Base-by-base conservation (phyloP, 1,139 yeast genomes). In the Saccharomyces hybrid region DNA sequence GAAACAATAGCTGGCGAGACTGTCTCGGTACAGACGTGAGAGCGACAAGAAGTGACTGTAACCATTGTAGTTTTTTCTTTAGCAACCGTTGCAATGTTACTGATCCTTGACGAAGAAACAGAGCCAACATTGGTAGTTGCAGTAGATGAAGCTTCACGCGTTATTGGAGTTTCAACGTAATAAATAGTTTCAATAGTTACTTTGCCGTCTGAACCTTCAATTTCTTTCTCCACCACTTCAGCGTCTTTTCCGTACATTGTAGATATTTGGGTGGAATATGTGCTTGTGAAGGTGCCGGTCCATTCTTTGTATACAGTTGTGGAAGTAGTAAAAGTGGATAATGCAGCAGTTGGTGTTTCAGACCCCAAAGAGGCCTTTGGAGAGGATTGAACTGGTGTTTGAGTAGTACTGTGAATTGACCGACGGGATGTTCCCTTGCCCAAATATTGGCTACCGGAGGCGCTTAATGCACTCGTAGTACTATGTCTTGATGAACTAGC, bases 241-340 rank as follows among this genome's bases (percentile, higher is more conserved):
- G 32, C n/a, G 11, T 7, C 32, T 29, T 29, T 29, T 7, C 32
- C 32, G 32, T 29, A 29, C 32, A 29, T 31, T 16, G 51, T 49
- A 11, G 26, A 14, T n/a, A 29, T 1, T 21, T 14, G 47, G 19
- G 51, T 49, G 16, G 51, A 38, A 21, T 49, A 49, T 0, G 51
- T 49, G 14, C 47, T 21, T n/a, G 16, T 19, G 47, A 14, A 14
- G n/a, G 51, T 50, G 67, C 81, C 83, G 79, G 47, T 68, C 60
- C 58, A 80, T 81, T 0, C 84, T 79, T 9, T 71, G 67, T 50
- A 75, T 12, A 31, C 34, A 31, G 34, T 31, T 4, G 34, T 31
- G 34, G 34, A 31, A 31, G 34, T 31, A 12, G 34, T 31, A 12
- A 31, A 31, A 31, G 34, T 31, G 34, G 34, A 31, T 12, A 31